These are phyloP conservation scores for apple (Malus domestica) DNA, from an alignment of 306 rosid species.

Conservation along the genomic window ASM211411v1 NC_041791.1:35501501-35502000, in stretches of 20 bases:
- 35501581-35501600: slow-evolving; percentile 86
- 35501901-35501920: slow-evolving; percentile 65
- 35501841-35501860: slow-evolving; percentile 38
- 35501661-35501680: slow-evolving; percentile 41
- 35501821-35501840: slow-evolving; percentile 51
- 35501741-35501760: slow-evolving; percentile 62
- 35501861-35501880: slow-evolving; percentile 67
- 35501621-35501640: slow-evolving; percentile 50
- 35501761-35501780: slow-evolving; percentile 79
- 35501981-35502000: slow-evolving; percentile 55
- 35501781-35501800: slow-evolving; percentile 50
- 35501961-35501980: slow-evolving; percentile 45
- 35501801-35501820: slow-evolving; percentile 58
- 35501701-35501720: slow-evolving; percentile 39
- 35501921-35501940: slow-evolving; percentile 62
- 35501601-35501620: slow-evolving; percentile 91
- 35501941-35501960: slow-evolving; percentile 63
- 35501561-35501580: slow-evolving; percentile 82
- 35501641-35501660: slow-evolving; percentile 36
- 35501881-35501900: slow-evolving; percentile 61
- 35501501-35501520: slow-evolving; percentile 45
- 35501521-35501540: slow-evolving; percentile 27
- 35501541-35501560: slow-evolving; percentile 44
- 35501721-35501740: slow-evolving; percentile 39
- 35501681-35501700: slow-evolving; percentile 25